Evolutionary conservation across 768 basidiomycete species (phyloP).

Genomic region (Gloeophyllum trabeum): DNA sequence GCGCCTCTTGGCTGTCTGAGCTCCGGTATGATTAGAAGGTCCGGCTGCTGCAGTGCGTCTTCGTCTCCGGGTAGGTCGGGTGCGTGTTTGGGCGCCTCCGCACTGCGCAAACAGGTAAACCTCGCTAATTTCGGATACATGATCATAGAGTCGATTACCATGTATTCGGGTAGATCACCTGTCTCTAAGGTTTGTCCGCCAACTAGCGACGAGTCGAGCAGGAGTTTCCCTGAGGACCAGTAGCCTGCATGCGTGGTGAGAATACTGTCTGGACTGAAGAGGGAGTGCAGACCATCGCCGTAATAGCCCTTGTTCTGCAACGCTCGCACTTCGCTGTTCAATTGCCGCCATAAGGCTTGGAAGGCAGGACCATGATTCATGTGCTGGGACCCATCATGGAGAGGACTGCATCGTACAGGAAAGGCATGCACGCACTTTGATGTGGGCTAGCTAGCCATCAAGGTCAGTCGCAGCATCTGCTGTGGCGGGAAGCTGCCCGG

Average conservation of each 20-base stretch:
- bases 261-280: not conserved
- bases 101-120: constrained; percentile 32
- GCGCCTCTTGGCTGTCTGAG: constrained; percentile 53
- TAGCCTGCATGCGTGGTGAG: constrained; percentile 36
- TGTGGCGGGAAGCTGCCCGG: not conserved
- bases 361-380: constrained; percentile 75
- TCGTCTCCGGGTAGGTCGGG: constrained; percentile 40
- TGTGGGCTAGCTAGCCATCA: constrained; percentile 58
- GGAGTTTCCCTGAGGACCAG: constrained; percentile 70
- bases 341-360: constrained; percentile 60
- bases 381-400: constrained; percentile 31
- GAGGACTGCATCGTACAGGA: not conserved
- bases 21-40: constrained; percentile 46
- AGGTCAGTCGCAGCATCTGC: not conserved
- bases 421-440: constrained; percentile 37
- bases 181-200: constrained; percentile 36
- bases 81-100: constrained; percentile 63
- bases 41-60: constrained; percentile 29
- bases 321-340: constrained; percentile 52
- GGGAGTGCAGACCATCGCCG: constrained; percentile 50
- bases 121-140: not conserved
- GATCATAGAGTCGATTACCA: constrained; percentile 29
- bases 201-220: constrained; percentile 51
- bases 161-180: constrained; percentile 65
- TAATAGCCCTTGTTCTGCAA: constrained; percentile 73